Conservation (phyloP, 2,329 filamentous ascomycete genomes). For the Lachnellula suecica region DNA sequence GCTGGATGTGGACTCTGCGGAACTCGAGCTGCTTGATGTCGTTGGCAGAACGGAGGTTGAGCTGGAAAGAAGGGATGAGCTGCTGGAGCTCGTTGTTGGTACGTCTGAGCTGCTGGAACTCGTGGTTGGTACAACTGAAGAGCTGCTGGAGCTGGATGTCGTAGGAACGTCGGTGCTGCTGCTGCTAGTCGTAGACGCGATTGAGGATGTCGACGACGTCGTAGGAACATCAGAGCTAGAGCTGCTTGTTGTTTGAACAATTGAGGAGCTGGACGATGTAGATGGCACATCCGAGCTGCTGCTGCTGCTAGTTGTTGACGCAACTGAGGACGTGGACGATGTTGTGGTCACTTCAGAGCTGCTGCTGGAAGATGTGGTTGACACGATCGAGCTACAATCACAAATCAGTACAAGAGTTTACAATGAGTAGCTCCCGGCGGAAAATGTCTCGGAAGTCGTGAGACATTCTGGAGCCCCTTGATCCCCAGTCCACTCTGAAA, state of each 20-base stretch:
- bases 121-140: background rate
- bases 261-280: background rate
- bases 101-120: background rate
- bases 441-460: too few relatives aligned
- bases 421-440: too few relatives aligned
- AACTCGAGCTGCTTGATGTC: background rate
- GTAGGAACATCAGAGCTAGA: background rate
- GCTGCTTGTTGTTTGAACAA: too few relatives aligned
- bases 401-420: too few relatives aligned
- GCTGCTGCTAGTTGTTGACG: too few relatives aligned
- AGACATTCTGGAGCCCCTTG: too few relatives aligned
- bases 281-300: too few relatives aligned
- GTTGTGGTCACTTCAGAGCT: background rate
- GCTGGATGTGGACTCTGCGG: background rate
- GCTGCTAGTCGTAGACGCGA: background rate
- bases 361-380: slow-evolving; percentile 1
- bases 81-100: background rate
- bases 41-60: background rate
- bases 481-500: too few relatives aligned
- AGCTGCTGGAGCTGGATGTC: background rate
- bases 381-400: slow-evolving; percentile 4
- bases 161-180: background rate
- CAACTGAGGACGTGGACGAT: background rate
- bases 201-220: background rate
- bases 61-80: background rate